Conservation (phyloP, 2,329 filamentous ascomycete species). For the Trichoderma brevicompactum region DNA sequence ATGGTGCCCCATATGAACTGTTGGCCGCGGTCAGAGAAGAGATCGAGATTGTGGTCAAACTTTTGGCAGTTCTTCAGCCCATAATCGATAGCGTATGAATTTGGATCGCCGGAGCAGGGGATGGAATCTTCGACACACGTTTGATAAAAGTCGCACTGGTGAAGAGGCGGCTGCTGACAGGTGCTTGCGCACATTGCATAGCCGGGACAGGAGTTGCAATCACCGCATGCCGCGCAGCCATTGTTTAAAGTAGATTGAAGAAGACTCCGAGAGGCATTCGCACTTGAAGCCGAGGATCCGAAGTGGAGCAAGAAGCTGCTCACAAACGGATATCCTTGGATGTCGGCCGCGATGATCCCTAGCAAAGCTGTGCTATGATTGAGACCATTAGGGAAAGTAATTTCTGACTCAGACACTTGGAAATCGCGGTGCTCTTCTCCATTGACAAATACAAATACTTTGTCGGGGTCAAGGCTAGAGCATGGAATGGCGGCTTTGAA, state of each 20-base stretch:
- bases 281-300: neutral
- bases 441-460: constrained; percentile 25
- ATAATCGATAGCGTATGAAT: constrained; percentile 20
- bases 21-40: constrained; percentile 16
- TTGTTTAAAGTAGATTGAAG: neutral
- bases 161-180: constrained; percentile 13
- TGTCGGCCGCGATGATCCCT: constrained; percentile 26
- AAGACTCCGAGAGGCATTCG: neutral
- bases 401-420: constrained; percentile 1
- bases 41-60: constrained; percentile 17
- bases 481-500: constrained; percentile 25
- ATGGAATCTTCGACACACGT: constrained; percentile 23
- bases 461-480: constrained; percentile 8
- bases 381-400: constrained; percentile 15
- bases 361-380: constrained; percentile 7
- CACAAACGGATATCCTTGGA: constrained; percentile 22
- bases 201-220: neutral
- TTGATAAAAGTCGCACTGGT: constrained; percentile 26
- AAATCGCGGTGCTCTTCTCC: constrained; percentile 19
- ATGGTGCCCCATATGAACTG: constrained; percentile 26
- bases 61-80: constrained; percentile 23
- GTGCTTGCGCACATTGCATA: constrained; percentile 20
- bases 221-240: neutral
- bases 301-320: constrained; percentile 20
- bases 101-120: neutral